Conservation (phyloP, 306 rosid species). For the Trifolium pratense region DNA sequence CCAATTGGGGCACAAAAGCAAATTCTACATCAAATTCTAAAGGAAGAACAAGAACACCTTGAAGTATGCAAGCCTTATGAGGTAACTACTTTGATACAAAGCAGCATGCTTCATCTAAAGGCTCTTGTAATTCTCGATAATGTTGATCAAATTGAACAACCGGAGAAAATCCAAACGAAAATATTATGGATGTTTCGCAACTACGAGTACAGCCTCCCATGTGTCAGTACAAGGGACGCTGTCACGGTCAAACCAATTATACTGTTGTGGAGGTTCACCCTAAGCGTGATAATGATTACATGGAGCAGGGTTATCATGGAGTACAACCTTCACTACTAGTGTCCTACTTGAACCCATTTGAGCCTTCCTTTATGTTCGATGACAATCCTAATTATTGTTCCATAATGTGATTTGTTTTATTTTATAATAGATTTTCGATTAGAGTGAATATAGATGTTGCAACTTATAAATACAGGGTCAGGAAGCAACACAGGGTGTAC, state of each 20-base stretch:
- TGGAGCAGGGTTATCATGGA: background rate
- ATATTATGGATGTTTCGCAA: too few relatives aligned
- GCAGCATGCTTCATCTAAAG: background rate
- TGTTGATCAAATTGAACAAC: background rate
- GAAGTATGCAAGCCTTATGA: background rate
- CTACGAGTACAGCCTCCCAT: too few relatives aligned
- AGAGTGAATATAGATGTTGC: background rate
- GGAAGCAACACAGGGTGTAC: too few relatives aligned
- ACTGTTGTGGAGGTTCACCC: background rate
- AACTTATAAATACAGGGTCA: too few relatives aligned
- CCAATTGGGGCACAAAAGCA: background rate
- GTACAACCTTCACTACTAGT: background rate
- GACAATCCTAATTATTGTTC: background rate
- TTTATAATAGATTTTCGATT: too few relatives aligned
- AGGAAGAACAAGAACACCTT: background rate
- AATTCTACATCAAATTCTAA: constrained; percentile 9
- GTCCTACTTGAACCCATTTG: too few relatives aligned
- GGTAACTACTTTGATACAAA: background rate
- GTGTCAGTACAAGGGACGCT: background rate
- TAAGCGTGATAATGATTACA: background rate
- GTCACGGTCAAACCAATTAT: background rate
- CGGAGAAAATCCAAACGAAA: background rate
- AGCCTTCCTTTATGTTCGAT: background rate
- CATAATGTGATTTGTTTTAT: background rate
- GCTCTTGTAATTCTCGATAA: constrained; percentile 15